Evolutionary conservation across 257 asterid genomes (phyloP), one percentile per base, ranked within the genome.

Genomic region (Anisodus tanguticus): DNA sequence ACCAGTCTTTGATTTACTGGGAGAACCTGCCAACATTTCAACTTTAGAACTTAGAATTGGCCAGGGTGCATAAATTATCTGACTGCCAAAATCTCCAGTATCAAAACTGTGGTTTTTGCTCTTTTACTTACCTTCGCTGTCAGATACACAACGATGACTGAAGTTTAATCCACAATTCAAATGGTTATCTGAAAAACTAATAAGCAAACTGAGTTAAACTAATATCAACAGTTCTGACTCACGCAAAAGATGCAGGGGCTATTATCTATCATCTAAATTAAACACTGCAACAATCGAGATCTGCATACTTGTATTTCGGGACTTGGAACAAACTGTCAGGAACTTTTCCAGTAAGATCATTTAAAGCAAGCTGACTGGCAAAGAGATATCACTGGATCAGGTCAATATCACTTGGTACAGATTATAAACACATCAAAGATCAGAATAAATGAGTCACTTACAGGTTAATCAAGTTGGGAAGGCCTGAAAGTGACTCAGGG

Each of bases 181-280:
- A 60, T 83, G 91, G 92, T 97, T 97, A 83, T 97, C 98, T 83
- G 99, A 86, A 90, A 97, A 97, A 91, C 99, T 94, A 92, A 89
- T 80, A 83, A 49, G 82, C 49, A 88, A 85, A 79, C 80, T 71
- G 83, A 86, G 86, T 88, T 88, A 84, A 84, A 85, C 83, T 37
- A 6, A 87, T 37, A 15, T 77, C 60, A 83, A 64, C 82, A 58
- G 9, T 39, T 2, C 35, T 6, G 63, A 41, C 53, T 10, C 85
- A 49, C 1, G 51, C 35, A 6, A 51, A 45, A 54, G 43, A 66
- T 16, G 80, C 80, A 31, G 35, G 49, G 13, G 26, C 37, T 72
- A 82, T 35, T n/a, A 22, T 31, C 35, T 31, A 31, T 31, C 35
- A 31, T 31, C 35, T 31, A 31, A 31, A 31, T 31, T 31, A 8